phyloP scores from a whole-genome alignment of 139 green algal species.

The Chlamydomonas incerta region DNA sequence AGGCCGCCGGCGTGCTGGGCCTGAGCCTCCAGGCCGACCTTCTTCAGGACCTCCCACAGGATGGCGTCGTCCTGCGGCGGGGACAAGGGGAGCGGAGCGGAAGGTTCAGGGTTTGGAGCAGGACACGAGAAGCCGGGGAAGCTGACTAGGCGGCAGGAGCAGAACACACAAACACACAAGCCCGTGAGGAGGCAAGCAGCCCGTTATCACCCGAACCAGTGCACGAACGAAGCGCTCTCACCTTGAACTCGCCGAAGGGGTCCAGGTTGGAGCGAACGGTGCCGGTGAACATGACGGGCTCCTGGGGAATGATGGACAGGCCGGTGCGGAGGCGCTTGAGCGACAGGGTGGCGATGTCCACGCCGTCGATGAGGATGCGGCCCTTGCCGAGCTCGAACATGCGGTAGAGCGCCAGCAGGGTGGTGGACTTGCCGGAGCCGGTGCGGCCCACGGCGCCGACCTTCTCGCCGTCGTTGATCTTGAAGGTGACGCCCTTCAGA shows the following conservation, averaged over 20 bases:
- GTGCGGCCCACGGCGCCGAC: constrained; percentile 74
- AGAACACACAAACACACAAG: too few relatives aligned
- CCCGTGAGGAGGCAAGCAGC: too few relatives aligned
- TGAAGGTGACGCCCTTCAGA: constrained; percentile 62
- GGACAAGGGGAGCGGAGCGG: too few relatives aligned
- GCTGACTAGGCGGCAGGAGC: neutral
- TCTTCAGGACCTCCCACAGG: constrained; percentile 83
- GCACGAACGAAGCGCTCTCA: too few relatives aligned
- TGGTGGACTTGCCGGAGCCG: constrained; percentile 78
- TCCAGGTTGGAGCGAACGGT: constrained; percentile 93
- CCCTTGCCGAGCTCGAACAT: constrained; percentile 72
- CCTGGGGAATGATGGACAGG: constrained; percentile 80
- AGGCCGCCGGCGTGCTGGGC: constrained; percentile 23
- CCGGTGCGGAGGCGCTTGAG: constrained; percentile 58
- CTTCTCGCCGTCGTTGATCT: constrained; percentile 70
- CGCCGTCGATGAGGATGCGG: constrained; percentile 76
- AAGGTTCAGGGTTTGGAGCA: neutral
- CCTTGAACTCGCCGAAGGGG: constrained; percentile 70
- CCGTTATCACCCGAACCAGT: too few relatives aligned
- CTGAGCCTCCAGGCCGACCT: constrained; percentile 37
- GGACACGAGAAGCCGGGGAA: too few relatives aligned
- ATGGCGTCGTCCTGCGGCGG: constrained; percentile 65
- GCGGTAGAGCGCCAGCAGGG: constrained; percentile 82
- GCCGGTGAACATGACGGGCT: constrained; percentile 87
- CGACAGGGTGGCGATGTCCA: constrained; percentile 72